A percentile compares a stretch with the other conserved stretches of the same genome.
Evolutionary conservation across 352 stramenopile genomes (phyloP).

Genomic region (Globisporangium barbulae): DNA sequence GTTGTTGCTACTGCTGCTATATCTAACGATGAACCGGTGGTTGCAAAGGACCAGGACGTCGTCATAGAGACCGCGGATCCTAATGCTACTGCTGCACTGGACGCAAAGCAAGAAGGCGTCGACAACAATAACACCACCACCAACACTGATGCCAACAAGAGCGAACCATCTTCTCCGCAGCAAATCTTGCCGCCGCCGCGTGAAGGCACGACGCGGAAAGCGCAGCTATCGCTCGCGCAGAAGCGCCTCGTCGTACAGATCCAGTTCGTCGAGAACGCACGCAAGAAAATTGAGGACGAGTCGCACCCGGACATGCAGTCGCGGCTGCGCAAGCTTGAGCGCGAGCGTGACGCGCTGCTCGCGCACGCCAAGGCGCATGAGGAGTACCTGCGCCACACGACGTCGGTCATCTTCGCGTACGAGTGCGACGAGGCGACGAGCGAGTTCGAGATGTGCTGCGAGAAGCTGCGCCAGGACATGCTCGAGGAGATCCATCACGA

Average conservation of each 20-base stretch:
- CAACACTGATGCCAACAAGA: constrained; percentile 7
- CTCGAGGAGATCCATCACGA: constrained; percentile 84
- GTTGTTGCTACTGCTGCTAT: neutral
- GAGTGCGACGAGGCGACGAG: constrained; percentile 78
- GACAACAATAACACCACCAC: constrained; percentile 17
- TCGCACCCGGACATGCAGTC: constrained; percentile 63
- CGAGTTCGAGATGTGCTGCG: constrained; percentile 72
- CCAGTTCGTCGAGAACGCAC: constrained; percentile 64
- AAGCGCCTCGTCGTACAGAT: constrained; percentile 61
- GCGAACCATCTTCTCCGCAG: neutral
- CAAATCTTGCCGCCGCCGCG: neutral
- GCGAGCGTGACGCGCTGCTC: constrained; percentile 49
- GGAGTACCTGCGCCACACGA: constrained; percentile 57
- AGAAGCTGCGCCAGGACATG: constrained; percentile 82
- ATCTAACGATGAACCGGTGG: neutral
- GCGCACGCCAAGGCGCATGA: constrained; percentile 36
- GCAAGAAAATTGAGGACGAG: constrained; percentile 56
- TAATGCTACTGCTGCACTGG: neutral
- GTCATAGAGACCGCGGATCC: constrained; percentile 2
- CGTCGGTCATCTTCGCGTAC: constrained; percentile 73
- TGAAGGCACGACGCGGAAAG: constrained; percentile 24
- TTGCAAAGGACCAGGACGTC: constrained; percentile 3
- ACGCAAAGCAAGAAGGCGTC: neutral
- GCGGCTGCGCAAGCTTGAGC: constrained; percentile 36
- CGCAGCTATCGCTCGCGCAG: constrained; percentile 30